phyloP scores from a whole-genome alignment of 495 filamentous ascomycete genomes.

The Hypoxylon perforatum region DNA sequence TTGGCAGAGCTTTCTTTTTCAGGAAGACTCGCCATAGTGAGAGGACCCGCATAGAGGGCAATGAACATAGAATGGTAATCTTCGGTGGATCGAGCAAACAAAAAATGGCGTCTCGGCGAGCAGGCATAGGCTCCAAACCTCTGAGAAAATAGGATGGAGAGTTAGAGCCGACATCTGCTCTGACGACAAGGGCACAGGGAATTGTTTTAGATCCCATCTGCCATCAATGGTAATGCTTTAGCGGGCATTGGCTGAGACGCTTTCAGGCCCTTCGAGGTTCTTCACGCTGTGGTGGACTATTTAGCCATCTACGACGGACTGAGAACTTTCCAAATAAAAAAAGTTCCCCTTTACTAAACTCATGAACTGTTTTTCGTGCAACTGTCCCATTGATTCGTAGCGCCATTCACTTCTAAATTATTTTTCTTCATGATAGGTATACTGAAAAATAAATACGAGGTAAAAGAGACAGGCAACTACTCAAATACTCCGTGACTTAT shows the following conservation, averaged over 20 bases:
- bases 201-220: conserved; percentile 47
- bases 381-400: conserved; percentile 5
- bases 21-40: conserved; percentile 45
- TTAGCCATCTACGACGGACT: conserved; percentile 50
- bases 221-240: conserved; percentile 46
- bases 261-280: conserved; percentile 48
- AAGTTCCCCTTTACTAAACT: conserved; percentile 36
- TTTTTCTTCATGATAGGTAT: no score
- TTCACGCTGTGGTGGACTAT: conserved; percentile 48
- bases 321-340: conserved; percentile 56
- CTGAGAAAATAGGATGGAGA: conserved; percentile 44
- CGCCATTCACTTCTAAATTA: no score
- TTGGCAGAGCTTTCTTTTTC: conserved; percentile 46
- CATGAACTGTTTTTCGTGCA: conserved; percentile 10
- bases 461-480: no score
- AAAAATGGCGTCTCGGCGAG: conserved; percentile 50
- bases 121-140: conserved; percentile 47
- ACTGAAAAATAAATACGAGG: no score
- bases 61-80: conserved; percentile 58
- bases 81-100: conserved; percentile 56
- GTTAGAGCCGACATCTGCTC: conserved; percentile 54
- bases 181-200: conserved; percentile 46
- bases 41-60: conserved; percentile 42
- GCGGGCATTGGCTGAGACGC: conserved; percentile 50
- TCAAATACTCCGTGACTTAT: no score